Base-by-base conservation (phyloP, 345 rosid species). In the Syzygium jambos region DNA sequence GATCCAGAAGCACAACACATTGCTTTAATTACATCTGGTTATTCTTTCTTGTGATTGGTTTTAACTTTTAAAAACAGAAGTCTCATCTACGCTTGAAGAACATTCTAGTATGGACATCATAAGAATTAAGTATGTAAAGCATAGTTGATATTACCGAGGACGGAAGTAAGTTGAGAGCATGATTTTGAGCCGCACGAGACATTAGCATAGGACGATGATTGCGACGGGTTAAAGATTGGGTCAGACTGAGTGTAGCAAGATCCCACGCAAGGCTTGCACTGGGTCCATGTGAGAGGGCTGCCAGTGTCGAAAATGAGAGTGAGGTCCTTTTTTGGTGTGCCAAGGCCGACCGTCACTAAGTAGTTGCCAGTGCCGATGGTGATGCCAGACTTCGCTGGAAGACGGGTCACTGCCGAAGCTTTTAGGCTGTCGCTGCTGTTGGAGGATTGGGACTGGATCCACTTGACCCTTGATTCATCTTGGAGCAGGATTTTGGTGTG, bases 271-370 rank as follows among this genome's bases (percentile, higher is more conserved):
- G 92, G 91, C 63, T 88, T n/a, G 57, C 91, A 92, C 54, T 89
- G 92, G 21, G 90, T 88, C 93, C 93, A 92, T 11, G 91, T 89
- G 11, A 92, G 54, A 53, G 51, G 87, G 85, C 89, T 90, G 1
- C 89, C 92, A 0, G 89, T 91, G 38, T 90, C 91, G 8, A 92
- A 87, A 5, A 83, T 17, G 51, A 92, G 88, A 0, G 92, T 61
- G 9, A 87, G 11, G 2, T 86, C 30, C 53, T 78, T 65, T 51
- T 49, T 51, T 0, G 92, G 93, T 0, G 92, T 85, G 5, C 92
- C 92, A 9, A 88, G 55, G 9, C 89, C 91, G 9, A 89, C 51
- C 1, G 86, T 88, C 16, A 90, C 86, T 38, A 78, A 5, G 34
- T 86, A 89, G 52, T 90, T 43, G 5, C 68, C 89, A 16, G 85